Evolutionary conservation across 257 asterid genomes (phyloP), one percentile per base, ranked within the genome.

Genomic region (Penstemon barbatus): DNA sequence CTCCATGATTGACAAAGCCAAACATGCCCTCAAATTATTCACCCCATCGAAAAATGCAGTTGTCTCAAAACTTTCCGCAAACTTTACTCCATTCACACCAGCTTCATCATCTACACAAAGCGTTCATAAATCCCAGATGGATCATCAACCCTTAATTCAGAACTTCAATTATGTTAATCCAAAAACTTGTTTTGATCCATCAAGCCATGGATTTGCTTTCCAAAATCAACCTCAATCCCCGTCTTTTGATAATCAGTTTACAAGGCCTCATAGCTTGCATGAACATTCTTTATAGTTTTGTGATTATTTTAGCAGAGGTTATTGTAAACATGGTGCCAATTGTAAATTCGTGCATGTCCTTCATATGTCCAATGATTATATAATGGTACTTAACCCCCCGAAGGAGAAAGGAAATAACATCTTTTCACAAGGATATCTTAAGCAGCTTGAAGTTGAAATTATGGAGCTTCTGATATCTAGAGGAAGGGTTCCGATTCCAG

Each of bases 271-370:
- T 1, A 7, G 6, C 50, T 59, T 63, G 2, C 69, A 54, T 41
- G 77, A 61, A 55, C 5, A 44, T 1, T 39, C 57, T 5, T 4
- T 25, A 50, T 59, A 59, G 61, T 65, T 73, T 6, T 80, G 84
- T 6, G 50, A 69, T 6, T 52, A 42, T 62, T 80, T 75, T 49
- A 72, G 19, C 10, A n/a, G 42, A 48, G 84, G 81, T 25, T 69
- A 72, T 37, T 80, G 84, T 13, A 69, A 42, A 69, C 44, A 65
- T 12, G 84, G 84, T n/a, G 84, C 46, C 4, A 57, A 8, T n/a
- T 80, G 81, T 41, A 71, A 48, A 63, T 74, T 60, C 74, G 51
- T 80, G 50, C 84, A 80, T 57, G 46, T 74, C 49, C 15, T 48
- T 44, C 74, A 57, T 6, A 19, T 65, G 69, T 63, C 53, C 0